Base-by-base conservation (phyloP, 768 basidiomycete species). In the Auricularia sp. region DNA sequence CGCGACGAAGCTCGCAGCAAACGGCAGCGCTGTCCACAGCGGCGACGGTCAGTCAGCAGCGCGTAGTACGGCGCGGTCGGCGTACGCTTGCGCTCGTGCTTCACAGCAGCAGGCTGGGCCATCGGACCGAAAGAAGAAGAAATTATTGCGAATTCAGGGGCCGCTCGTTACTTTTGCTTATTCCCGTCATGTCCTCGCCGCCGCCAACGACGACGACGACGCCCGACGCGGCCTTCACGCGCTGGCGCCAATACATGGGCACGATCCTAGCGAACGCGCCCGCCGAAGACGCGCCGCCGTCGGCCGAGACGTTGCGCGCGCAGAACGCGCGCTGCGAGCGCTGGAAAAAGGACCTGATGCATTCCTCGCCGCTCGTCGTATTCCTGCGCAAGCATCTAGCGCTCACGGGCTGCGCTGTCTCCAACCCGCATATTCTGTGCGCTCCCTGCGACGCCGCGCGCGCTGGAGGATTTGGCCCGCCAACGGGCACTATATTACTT, bases 321-420 rank as follows among this genome's bases (percentile, higher is more conserved):
- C 54, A 54, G 54, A n/a, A 29, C n/a, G 29, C 18, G n/a, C 54
- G 54, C 54, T 54, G 54, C 54, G 54, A 54, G 29, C 54, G 54
- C 11, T 54, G 39, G 29, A 51, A 14, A n/a, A 54, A 45, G 36
- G 37, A 35, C 33, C 37, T 24, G 11, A 3, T 34, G 11, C 37
- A 2, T 44, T 45, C 6, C 14, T 68, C 93, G 72, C 94, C 94
- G 11, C 78, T 85, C 3, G 83, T 98, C 1, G 83, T 87, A 8
- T 97, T 98, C 77, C 92, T 99, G 88, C 80, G 94, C 44, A 88
- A 93, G 71, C 94, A 97, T 70, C 82, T 98, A n/a, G 79, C 83
- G 67, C 79, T 88, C 1, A 84, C 85, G 6, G 89, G 91, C 3
- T 89, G 86, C 68, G 77, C 83, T 4, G 86, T 93, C 24, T 83